Evolutionary conservation across 495 filamentous ascomycete species (phyloP).

Genomic region (Hypoxylon fuscum): DNA sequence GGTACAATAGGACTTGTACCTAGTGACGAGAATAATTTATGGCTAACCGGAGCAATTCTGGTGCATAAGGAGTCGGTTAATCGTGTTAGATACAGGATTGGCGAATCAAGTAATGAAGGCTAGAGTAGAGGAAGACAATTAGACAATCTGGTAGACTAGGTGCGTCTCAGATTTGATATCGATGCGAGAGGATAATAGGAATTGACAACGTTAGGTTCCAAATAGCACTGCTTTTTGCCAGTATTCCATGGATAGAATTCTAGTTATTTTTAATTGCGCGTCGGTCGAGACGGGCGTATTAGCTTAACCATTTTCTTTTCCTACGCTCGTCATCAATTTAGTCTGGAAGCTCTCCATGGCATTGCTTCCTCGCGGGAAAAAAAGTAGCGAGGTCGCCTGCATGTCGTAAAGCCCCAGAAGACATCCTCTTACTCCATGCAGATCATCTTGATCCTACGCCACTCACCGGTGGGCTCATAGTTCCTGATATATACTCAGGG

Average conservation of each 20-base stretch:
- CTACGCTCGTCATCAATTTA: conserved; percentile 27
- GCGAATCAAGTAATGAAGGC: conserved; percentile 16
- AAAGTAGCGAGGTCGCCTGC: conserved; percentile 34
- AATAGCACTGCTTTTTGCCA: conserved; percentile 36
- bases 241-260: conserved; percentile 18
- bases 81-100: conserved; percentile 33
- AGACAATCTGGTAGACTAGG: conserved; percentile 23
- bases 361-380: conserved; percentile 21
- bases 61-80: conserved; percentile 51
- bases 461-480: conserved; percentile 30
- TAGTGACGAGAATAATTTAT: conserved; percentile 26
- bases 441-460: conserved; percentile 31
- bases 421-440: conserved; percentile 21
- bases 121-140: conserved; percentile 11
- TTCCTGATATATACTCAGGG: conserved; percentile 37
- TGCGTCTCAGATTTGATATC: conserved; percentile 30
- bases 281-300: conserved; percentile 31
- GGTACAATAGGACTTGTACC: conserved; percentile 30
- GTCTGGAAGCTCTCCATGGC: conserved; percentile 14
- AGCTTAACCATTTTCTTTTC: conserved; percentile 30
- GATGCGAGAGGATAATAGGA: conserved; percentile 35
- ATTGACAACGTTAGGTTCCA: conserved; percentile 28
- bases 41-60: conserved; percentile 33
- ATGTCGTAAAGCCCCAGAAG: conserved; percentile 23
- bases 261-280: conserved; percentile 24